phyloP scores from a whole-genome alignment of 495 filamentous ascomycete genomes.

The Penicillium paxilli region DNA sequence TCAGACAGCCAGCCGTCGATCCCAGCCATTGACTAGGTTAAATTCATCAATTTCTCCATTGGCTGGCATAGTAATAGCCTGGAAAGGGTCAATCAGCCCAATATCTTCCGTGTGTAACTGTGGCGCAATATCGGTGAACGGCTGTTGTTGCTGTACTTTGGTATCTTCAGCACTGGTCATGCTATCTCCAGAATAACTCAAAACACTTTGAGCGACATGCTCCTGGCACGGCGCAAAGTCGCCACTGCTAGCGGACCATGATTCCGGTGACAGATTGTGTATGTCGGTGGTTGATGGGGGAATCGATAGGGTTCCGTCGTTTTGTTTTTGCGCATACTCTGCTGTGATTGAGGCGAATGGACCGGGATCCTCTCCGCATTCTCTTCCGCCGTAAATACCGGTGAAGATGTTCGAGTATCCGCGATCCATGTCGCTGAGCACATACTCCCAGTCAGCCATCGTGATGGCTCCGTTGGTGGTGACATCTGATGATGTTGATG shows the following conservation, averaged over 20 bases:
- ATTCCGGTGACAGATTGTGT: slow-evolving; percentile 39
- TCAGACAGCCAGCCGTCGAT: slow-evolving; percentile 42
- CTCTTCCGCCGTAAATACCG: slow-evolving; percentile 75
- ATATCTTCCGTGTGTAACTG: slow-evolving; percentile 34
- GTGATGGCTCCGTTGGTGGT: slow-evolving; percentile 42
- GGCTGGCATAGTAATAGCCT: slow-evolving; percentile 49
- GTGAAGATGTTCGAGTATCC: slow-evolving; percentile 80
- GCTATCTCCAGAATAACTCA: slow-evolving; percentile 78
- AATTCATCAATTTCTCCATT: slow-evolving; percentile 38
- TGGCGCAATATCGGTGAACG: slow-evolving; percentile 23
- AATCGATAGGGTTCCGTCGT: slow-evolving; percentile 16
- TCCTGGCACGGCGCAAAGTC: slow-evolving; percentile 36
- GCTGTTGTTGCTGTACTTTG: slow-evolving; percentile 16
- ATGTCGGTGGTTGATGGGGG: slow-evolving; percentile 24
- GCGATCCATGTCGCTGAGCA: slow-evolving; percentile 74
- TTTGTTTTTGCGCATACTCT: slow-evolving; percentile 35
- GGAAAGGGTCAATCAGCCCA: slow-evolving; percentile 41
- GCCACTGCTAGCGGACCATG: slow-evolving; percentile 44
- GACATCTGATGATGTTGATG: slow-evolving; percentile 33
- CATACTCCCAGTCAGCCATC: slow-evolving; percentile 74
- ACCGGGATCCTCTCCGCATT: slow-evolving; percentile 48
- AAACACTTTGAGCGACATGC: slow-evolving; percentile 61
- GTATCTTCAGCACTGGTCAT: slow-evolving; percentile 53
- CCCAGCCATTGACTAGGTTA: slow-evolving; percentile 34
- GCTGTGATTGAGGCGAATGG: slow-evolving; percentile 45